Conservation (phyloP, 1,139 yeast species). For the Kurtzmaniella quercitrusa region DNA sequence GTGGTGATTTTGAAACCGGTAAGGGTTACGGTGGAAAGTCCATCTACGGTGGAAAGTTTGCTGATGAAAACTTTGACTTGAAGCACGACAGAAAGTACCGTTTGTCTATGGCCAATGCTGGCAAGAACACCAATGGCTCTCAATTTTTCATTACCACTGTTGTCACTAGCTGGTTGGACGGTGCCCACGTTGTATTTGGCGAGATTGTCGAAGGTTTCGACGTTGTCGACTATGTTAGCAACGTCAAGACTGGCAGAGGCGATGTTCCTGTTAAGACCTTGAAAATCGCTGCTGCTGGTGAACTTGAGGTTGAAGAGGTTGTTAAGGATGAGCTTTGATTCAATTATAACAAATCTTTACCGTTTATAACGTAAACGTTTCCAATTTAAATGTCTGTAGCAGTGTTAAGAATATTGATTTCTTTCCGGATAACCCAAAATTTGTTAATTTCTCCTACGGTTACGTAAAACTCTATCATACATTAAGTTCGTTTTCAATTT, state of each 20-base stretch:
- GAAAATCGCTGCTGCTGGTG: slow-evolving; percentile 47
- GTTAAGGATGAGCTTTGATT: slow-evolving; percentile 7
- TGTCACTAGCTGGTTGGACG: slow-evolving; percentile 61
- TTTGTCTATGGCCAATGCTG: slow-evolving; percentile 64
- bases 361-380: too few species aligned
- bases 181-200: slow-evolving; percentile 77
- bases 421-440: too few species aligned
- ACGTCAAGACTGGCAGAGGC: slow-evolving; percentile 43
- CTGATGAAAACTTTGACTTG: slow-evolving; percentile 53
- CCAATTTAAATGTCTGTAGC: too few species aligned
- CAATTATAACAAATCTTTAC: neutral
- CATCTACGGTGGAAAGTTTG: slow-evolving; percentile 53
- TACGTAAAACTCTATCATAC: neutral
- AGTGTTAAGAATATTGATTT: too few species aligned
- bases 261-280: slow-evolving; percentile 53
- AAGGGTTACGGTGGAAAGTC: slow-evolving; percentile 61
- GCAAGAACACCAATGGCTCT: slow-evolving; percentile 59
- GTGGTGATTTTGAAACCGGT: slow-evolving; percentile 60
- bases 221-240: slow-evolving; percentile 53
- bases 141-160: slow-evolving; percentile 67
- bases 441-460: too few species aligned
- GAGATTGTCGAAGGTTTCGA: slow-evolving; percentile 69
- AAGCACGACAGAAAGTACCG: slow-evolving; percentile 58
- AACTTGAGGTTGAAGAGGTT: slow-evolving; percentile 15
- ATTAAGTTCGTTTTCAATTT: neutral